Evolutionary conservation across 2,329 filamentous ascomycete species (phyloP).

Genomic region (Penicillium palitans): DNA sequence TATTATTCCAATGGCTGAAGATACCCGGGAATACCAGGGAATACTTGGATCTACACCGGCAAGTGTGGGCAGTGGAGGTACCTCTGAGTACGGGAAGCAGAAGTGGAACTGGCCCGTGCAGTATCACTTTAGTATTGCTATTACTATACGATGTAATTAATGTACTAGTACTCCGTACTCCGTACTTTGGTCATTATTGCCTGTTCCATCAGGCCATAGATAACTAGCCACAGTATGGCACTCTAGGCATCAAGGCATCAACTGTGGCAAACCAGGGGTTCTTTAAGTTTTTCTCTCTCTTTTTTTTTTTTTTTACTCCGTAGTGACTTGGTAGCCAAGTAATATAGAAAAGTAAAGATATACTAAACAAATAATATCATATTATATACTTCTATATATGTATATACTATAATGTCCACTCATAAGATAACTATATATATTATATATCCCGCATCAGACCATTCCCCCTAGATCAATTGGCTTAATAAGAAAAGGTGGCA

Average conservation of each 20-base stretch:
- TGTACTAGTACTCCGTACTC: no score
- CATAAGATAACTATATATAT: background rate
- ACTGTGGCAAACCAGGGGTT: conserved; percentile 6
- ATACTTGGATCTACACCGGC: conserved; percentile 16
- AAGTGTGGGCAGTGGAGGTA: conserved; percentile 10
- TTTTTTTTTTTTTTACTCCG: background rate
- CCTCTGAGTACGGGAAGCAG: conserved; percentile 13
- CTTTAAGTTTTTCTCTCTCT: background rate
- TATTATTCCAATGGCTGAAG: conserved; percentile 1
- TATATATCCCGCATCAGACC: conserved; percentile 2
- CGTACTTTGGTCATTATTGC: background rate
- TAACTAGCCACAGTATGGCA: background rate
- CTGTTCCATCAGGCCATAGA: background rate
- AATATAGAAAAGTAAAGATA: background rate
- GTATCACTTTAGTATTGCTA: background rate
- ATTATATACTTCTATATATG: background rate
- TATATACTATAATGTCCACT: background rate
- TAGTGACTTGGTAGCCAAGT: no score
- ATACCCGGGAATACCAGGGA: background rate
- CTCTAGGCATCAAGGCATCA: background rate
- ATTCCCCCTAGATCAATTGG: conserved; percentile 9
- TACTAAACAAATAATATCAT: background rate
- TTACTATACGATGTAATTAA: background rate
- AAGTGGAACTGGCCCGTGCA: conserved; percentile 8
- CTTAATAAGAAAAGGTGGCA: conserved; percentile 19